These are phyloP conservation scores for Collybiopsis luxurians DNA, from an alignment of 768 basidiomycete genomes.

Conservation along the genomic window DNA sequence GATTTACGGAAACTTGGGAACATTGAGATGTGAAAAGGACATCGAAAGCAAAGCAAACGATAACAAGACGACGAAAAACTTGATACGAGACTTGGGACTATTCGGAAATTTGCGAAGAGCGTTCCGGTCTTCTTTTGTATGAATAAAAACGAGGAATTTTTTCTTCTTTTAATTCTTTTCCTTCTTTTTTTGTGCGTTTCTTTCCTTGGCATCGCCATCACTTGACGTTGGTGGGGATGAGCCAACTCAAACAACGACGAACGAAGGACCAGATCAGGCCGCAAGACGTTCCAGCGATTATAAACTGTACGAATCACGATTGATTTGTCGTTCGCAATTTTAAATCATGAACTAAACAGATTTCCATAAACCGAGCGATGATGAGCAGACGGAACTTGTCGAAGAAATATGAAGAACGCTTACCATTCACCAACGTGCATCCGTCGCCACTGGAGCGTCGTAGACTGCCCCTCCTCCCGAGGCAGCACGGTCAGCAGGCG, in stretches of 20 bases:
- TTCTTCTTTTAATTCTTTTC: too few species aligned
- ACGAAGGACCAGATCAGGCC: too few species aligned
- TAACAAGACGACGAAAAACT: constrained; percentile 57
- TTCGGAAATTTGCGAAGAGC: too few species aligned
- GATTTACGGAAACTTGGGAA: too few species aligned
- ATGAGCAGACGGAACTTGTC: too few species aligned
- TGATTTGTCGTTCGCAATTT: too few species aligned
- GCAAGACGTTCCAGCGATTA: too few species aligned
- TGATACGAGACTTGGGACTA: constrained; percentile 41
- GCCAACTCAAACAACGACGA: too few species aligned
- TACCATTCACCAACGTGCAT: constrained; percentile 59
- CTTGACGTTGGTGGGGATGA: too few species aligned
- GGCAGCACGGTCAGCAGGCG: background rate
- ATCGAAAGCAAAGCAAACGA: constrained; percentile 42
- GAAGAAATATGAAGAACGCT: constrained; percentile 14
- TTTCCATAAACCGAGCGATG: too few species aligned
- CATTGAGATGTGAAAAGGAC: constrained; percentile 41
- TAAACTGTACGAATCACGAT: too few species aligned
- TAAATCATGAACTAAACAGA: too few species aligned
- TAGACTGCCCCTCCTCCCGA: constrained; percentile 40
- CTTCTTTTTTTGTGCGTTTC: constrained; percentile 22
- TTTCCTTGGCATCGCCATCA: background rate
- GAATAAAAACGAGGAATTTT: constrained; percentile 35
- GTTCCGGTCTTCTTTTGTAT: constrained; percentile 46
- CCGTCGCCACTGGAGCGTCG: constrained; percentile 36